A percentile compares a stretch with the other conserved stretches of the same genome.
These are phyloP conservation scores for Parastagonospora avenae DNA, from an alignment of 2,329 filamentous ascomycete genomes.

Conservation along the genomic window DNA sequence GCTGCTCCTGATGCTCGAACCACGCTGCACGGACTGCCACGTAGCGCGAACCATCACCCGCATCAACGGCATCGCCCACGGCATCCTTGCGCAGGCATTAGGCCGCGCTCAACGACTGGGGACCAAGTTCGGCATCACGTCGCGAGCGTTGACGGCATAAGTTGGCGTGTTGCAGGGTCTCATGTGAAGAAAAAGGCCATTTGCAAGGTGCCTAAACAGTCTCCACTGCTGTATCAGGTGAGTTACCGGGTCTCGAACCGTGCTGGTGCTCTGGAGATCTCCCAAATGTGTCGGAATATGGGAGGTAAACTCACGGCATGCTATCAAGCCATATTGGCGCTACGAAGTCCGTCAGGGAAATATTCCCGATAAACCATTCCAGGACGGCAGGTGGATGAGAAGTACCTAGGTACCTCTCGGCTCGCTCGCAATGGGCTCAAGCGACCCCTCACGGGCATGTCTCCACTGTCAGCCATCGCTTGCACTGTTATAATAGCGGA, in stretches of 20 bases:
- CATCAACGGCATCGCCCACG: constrained; percentile 23
- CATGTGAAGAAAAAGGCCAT: too few species aligned
- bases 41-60: constrained; percentile 44
- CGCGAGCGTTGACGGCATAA: background rate
- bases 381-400: constrained; percentile 34
- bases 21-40: constrained; percentile 28
- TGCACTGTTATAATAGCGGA: constrained; percentile 20
- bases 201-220: background rate
- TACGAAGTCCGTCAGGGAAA: constrained; percentile 19
- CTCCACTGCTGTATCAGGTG: constrained; percentile 11
- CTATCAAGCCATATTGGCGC: constrained; percentile 19
- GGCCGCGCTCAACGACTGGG: constrained; percentile 4
- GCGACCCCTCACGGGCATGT: constrained; percentile 20
- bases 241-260: constrained; percentile 7
- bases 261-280: constrained; percentile 1
- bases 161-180: background rate
- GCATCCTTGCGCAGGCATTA: constrained; percentile 18
- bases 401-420: constrained; percentile 26
- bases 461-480: constrained; percentile 30
- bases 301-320: constrained; percentile 19
- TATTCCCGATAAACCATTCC: constrained; percentile 19
- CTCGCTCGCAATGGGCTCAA: constrained; percentile 20
- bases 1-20: constrained; percentile 23
- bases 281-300: background rate
- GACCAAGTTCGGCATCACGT: background rate